A percentile compares a stretch with the other conserved stretches of the same genome.
Conservation (phyloP, 345 rosid species). For the Geranium rotundifolium region DNA sequence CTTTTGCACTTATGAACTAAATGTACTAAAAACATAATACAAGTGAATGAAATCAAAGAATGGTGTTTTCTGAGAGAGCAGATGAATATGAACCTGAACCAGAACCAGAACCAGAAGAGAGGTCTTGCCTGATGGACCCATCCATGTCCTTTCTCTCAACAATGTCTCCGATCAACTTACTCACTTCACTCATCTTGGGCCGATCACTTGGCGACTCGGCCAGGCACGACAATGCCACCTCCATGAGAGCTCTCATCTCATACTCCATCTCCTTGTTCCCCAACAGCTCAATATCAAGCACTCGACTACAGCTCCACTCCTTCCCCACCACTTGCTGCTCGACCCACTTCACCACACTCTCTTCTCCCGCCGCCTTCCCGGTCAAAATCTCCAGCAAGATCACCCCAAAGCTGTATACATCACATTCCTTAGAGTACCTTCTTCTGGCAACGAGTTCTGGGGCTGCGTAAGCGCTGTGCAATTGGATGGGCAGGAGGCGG, state of each 20-base stretch:
- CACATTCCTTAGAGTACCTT: conserved; percentile 22
- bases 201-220: conserved; percentile 27
- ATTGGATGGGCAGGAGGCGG: conserved; percentile 13
- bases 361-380: conserved; percentile 29
- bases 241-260: conserved; percentile 29
- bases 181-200: conserved; percentile 31
- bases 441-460: conserved; percentile 20
- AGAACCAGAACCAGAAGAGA: conserved; percentile 28
- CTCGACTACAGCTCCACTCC: conserved; percentile 21
- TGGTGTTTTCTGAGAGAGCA: conserved; percentile 16
- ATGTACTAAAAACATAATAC: no score
- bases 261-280: conserved; percentile 23
- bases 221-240: conserved; percentile 33
- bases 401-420: conserved; percentile 35
- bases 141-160: conserved; percentile 10
- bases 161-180: conserved; percentile 25
- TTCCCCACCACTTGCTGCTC: conserved; percentile 14
- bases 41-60: no score
- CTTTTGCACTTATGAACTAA: no score
- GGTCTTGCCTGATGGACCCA: conserved; percentile 15
- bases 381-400: conserved; percentile 29
- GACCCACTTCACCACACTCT: conserved; percentile 28
- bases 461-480: conserved; percentile 16
- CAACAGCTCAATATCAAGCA: conserved; percentile 31
- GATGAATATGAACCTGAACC: no score